Percentiles rank a stretch among this genome's conserved stretches.
These are phyloP conservation scores for Trypanosoma vivax DNA, from an alignment of 208 protist genomes.

Conservation along the genomic window DNA sequence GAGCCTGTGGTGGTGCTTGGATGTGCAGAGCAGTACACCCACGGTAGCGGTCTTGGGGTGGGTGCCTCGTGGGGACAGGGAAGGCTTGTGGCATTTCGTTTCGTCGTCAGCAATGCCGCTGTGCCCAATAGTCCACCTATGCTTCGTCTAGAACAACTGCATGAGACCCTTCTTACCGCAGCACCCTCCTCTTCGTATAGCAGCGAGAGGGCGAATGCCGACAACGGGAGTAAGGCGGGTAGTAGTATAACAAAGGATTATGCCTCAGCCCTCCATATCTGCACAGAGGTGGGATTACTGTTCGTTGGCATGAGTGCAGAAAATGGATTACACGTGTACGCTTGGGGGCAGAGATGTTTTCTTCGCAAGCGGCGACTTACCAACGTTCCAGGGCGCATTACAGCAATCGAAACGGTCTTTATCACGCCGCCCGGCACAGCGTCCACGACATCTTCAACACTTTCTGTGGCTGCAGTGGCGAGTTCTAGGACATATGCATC, in stretches of 20 bases:
- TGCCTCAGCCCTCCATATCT: slow-evolving; percentile 68
- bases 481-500: slow-evolving; percentile 9
- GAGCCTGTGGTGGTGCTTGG: slow-evolving; percentile 69
- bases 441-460: slow-evolving; percentile 16
- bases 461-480: not conserved
- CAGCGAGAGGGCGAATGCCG: not conserved
- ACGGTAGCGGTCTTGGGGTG: slow-evolving; percentile 55
- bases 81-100: slow-evolving; percentile 66
- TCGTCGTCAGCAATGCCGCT: slow-evolving; percentile 11
- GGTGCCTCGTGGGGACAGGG: slow-evolving; percentile 45
- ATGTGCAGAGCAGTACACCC: slow-evolving; percentile 50
- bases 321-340: slow-evolving; percentile 71
- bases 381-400: slow-evolving; percentile 61
- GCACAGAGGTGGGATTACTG: slow-evolving; percentile 62
- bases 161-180: slow-evolving; percentile 47
- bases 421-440: slow-evolving; percentile 33
- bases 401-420: slow-evolving; percentile 71
- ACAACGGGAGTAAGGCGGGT: not conserved
- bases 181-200: not conserved
- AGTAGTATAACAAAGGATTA: slow-evolving; percentile 27
- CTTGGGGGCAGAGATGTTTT: slow-evolving; percentile 58
- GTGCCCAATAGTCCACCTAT: not conserved
- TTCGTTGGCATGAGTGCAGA: slow-evolving; percentile 62
- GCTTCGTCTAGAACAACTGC: slow-evolving; percentile 53
- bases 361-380: slow-evolving; percentile 55